A percentile compares a stretch with the other conserved stretches of the same genome.
Evolutionary conservation across 345 rosid species (phyloP).

Genomic region (Cardamine occulta): DNA sequence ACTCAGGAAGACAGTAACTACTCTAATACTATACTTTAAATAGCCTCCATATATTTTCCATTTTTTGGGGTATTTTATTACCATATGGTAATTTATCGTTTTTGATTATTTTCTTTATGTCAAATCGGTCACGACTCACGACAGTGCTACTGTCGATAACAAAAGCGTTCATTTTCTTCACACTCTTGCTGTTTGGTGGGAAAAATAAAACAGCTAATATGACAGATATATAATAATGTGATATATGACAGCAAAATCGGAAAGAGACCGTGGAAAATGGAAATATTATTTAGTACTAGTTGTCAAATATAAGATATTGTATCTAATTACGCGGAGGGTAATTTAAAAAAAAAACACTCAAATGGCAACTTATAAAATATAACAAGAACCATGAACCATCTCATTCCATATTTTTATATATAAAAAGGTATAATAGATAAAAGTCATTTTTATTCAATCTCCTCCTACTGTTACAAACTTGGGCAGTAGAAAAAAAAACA

Average conservation of each 20-base stretch:
- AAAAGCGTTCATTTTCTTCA: constrained; percentile 9
- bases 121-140: neutral
- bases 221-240: neutral
- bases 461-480: neutral
- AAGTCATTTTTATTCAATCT: neutral
- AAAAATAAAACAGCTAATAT: neutral
- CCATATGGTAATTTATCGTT: constrained; percentile 7
- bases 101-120: neutral
- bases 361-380: neutral
- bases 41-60: neutral
- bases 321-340: neutral
- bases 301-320: too few species aligned
- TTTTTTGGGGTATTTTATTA: neutral
- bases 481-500: neutral
- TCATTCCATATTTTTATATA: neutral
- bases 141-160: constrained; percentile 28
- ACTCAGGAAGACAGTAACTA: neutral
- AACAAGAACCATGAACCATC: neutral
- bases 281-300: neutral
- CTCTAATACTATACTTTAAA: neutral
- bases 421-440: neutral
- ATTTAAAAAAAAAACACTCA: too few species aligned
- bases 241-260: neutral
- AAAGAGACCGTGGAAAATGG: neutral
- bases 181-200: constrained; percentile 5